Evolutionary conservation across 2,329 filamentous ascomycete species (phyloP), one percentile per base, ranked within the genome.

Genomic region (Aspergillus neotritici): DNA sequence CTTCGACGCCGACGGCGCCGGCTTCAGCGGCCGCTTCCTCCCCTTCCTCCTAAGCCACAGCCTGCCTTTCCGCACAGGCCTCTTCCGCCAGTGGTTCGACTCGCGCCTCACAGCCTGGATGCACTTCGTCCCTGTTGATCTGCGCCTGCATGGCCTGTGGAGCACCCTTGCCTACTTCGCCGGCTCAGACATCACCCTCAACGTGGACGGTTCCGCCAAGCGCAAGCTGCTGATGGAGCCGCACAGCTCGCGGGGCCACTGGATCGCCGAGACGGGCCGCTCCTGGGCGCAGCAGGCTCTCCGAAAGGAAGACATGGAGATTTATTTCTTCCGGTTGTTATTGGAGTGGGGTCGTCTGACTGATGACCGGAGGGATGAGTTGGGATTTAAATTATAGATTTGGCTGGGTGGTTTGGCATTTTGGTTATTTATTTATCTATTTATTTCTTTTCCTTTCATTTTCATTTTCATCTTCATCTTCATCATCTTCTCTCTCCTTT

Each of bases 11-110:
- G 87, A 93, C 60, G 79, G 82, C 6, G 74, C 77, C 0, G 74
- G 79, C 13, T 86, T 86, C 45, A 83, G 81, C 1, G 77, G 84
- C 11, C 73, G 77, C 25, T 76, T 87, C 51, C 64, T 87, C 8
- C 75, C 78, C 0, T 82, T 83, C 45, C 62, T 93, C 4, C 76
- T 77, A 36, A 87, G 84, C 12, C 70, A 71, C 49, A 82, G 77
- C 37, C 72, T 89, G 4, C 85, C 86, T 0, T 79, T 93, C 58
- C 75, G 87, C 51, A 78, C 68, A 0, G 81, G 81, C 0, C 71
- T 91, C 5, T 91, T 90, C 64, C 77, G 80, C 16, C 81, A 87
- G 58, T 94, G 87, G 87, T 87, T 83, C 64, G 84, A 86, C 46
- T 80, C 83, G 38, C 78, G 87, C 5, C 66, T 93, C 12, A 77